A percentile compares a stretch with the other conserved stretches of the same genome.
These are phyloP conservation scores for Pythium vanterpoolii DNA, from an alignment of 352 stramenopile species.

Conservation along the genomic window DNA sequence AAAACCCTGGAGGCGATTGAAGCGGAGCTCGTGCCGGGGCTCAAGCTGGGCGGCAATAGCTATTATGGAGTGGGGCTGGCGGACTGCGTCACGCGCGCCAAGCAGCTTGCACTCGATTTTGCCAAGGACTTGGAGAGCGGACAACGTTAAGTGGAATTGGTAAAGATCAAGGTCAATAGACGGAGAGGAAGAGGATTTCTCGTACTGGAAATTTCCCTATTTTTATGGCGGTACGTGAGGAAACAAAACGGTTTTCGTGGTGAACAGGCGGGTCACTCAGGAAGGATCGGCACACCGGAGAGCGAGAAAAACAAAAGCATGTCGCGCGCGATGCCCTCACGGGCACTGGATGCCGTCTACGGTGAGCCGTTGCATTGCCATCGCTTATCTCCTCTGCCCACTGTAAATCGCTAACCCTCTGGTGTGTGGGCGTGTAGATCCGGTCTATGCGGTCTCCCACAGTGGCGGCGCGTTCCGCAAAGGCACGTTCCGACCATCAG, in stretches of 20 bases:
- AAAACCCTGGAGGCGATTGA: constrained; percentile 62
- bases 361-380: constrained; percentile 26
- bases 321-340: constrained; percentile 52
- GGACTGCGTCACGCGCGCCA: constrained; percentile 81
- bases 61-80: constrained; percentile 87
- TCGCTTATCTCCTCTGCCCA: background rate
- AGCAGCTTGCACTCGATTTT: constrained; percentile 70
- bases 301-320: constrained; percentile 24
- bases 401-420: no score
- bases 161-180: background rate
- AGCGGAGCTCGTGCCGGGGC: constrained; percentile 39
- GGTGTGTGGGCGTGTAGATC: constrained; percentile 37
- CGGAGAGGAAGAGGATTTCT: no score
- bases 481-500: constrained; percentile 18
- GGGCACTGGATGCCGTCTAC: constrained; percentile 77
- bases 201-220: background rate
- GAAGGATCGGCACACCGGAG: no score
- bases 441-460: constrained; percentile 72
- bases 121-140: constrained; percentile 32
- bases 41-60: constrained; percentile 78
- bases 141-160: background rate
- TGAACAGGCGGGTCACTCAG: constrained; percentile 1
- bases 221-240: no score
- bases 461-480: constrained; percentile 62
- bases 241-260: constrained; percentile 1